A percentile compares a stretch with the other conserved stretches of the same genome.
Conservation (phyloP, 2,329 filamentous ascomycete genomes). For the Hymenoscyphus albidus region DNA sequence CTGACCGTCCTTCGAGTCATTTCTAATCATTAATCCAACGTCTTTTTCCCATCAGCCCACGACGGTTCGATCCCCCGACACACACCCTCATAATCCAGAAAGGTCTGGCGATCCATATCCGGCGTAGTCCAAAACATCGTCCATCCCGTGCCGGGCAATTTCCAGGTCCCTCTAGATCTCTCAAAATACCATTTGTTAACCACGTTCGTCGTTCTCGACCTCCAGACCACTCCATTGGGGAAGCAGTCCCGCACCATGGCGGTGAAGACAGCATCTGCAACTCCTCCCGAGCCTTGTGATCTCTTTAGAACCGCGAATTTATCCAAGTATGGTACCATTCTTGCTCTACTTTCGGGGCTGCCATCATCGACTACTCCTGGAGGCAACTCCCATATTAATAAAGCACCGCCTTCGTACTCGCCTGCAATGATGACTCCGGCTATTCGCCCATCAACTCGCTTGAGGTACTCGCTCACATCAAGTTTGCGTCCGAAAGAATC, state of each 20-base stretch:
- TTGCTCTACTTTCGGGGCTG: constrained; percentile 48
- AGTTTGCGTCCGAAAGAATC: constrained; percentile 87
- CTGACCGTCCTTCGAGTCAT: neutral
- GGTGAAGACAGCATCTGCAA: constrained; percentile 95
- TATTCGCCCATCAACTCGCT: constrained; percentile 73
- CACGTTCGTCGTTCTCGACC: constrained; percentile 49
- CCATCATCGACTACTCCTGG: constrained; percentile 52
- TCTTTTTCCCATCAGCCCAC: constrained; percentile 57
- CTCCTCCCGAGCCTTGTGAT: constrained; percentile 84
- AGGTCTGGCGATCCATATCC: constrained; percentile 50
- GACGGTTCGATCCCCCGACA: constrained; percentile 62
- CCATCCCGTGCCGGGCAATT: constrained; percentile 80
- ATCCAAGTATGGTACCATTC: constrained; percentile 88
- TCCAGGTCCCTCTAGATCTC: constrained; percentile 76
- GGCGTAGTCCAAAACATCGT: constrained; percentile 97
- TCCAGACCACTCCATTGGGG: constrained; percentile 85
- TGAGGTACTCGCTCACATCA: constrained; percentile 77
- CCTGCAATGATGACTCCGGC: constrained; percentile 93
- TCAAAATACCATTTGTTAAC: constrained; percentile 99
- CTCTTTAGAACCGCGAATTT: constrained; percentile 93
- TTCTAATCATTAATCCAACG: constrained; percentile 47
- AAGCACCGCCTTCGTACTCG: constrained; percentile 92
- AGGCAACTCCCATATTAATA: constrained; percentile 90
- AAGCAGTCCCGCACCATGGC: constrained; percentile 90
- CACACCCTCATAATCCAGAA: constrained; percentile 71